Base-by-base conservation (phyloP, 2,329 filamentous ascomycete species). In the Scytalidium lignicola region DNA sequence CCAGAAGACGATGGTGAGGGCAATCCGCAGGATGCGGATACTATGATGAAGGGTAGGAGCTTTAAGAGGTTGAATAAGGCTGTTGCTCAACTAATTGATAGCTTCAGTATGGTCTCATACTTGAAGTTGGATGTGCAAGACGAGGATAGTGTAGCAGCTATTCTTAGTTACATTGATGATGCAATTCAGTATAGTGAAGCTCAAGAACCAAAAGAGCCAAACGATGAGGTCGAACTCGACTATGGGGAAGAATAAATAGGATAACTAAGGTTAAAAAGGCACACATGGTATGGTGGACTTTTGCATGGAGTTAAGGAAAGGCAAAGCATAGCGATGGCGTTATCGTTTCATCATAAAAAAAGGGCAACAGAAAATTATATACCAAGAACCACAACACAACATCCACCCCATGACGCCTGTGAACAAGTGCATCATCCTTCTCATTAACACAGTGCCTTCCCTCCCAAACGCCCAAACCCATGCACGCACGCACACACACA, bases 41-140 rank as follows among this genome's bases (percentile, higher is more conserved):
- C 85, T 53, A 79, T 95, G 51, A 87, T 96, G 86, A 85, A 79
- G 46, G 91, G 92, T 2, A 77, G 81, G 1, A 88, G 88, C 17
- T 97, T 96, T 68, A 80, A 88, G 53, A 79, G 82, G 59, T 72
- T 97, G 57, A 96, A 96, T 65, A 80, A 82, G 53, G 92, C 92
- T 0, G 92, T 99, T 4, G 93, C 88, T 1, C 82, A 88, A 47
- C 73, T 99, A 56, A 96, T 99, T 57, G 93, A 97, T 67, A 93
- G 90, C 68, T 99, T 96, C 71, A 95, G 90, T 71, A 95, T 99
- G 89, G 89, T 99, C 12, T 95, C 88, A 43, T 99, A 96, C 65
- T 74, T 96, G 50, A 89, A 91, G 71, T 74, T 97, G 41, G 88
- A 97, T 63, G 86, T 85, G 22, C 87, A 93, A 57, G 85, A 95